Evolutionary conservation across 2,329 filamentous ascomycete species (phyloP), one percentile per base, ranked within the genome.

Genomic region (Amylocarpus encephaloides): DNA sequence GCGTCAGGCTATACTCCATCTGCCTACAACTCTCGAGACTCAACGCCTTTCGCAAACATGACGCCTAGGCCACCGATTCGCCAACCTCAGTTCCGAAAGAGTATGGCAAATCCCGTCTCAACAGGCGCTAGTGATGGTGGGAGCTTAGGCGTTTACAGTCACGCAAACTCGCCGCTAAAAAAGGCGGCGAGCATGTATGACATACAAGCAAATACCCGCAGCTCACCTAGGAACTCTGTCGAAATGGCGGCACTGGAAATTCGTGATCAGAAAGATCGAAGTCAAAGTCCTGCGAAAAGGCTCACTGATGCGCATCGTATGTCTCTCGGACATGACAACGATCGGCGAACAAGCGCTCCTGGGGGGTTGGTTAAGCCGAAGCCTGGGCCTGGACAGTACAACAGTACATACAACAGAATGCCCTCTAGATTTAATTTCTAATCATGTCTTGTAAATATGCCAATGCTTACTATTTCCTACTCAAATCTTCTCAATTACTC

Each of bases 91-190:
- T 76, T 75, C 60, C 68, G 73, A 39, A 69, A 72, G 30, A 71
- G 70, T 13, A 60, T 69, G 12, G 54, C 59, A n/a, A 58, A 64
- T 6, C 62, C 62, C 18, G 43, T 57, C 10, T 59, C 59, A n/a
- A 59, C 57, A 30, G 50, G 56, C 15, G 56, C 56, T 10, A 74
- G 79, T 9, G 82, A 85, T 64, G 89, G 89, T 13, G 89, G 91
- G 2, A 92, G 78, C 64, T 72, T 95, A 44, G 90, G 91, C 12
- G 77, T 94, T 1, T 90, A 83, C 66, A 85, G 78, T 5, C 88
- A 95, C 66, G 82, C 83, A 5, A 86, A 84, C 36, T 95, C 88
- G 10, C 92, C 92, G 0, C 68, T 97, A 11, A 85, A 89, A 61
- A 95, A 95, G 66, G 77, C 86, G 1, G 73, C 73, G 12, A 81